phyloP scores from a whole-genome alignment of 192 early-diverging fungal species.

The Gryganskiella cystojenkinii region DNA sequence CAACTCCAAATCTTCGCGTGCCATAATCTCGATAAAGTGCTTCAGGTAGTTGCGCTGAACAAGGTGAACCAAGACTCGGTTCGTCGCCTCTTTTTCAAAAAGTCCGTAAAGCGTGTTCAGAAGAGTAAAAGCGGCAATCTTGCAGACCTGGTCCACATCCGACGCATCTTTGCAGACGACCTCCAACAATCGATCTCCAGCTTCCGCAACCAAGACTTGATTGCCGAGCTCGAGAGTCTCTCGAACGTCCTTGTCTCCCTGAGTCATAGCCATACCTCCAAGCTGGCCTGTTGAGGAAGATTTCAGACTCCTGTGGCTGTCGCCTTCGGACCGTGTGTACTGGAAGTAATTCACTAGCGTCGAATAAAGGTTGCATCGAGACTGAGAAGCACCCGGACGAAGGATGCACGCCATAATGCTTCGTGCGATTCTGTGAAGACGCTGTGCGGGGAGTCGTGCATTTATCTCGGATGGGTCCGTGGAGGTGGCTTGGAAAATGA shows the following conservation, averaged over 20 bases:
- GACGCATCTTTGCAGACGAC: constrained; percentile 83
- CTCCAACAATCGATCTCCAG: constrained; percentile 81
- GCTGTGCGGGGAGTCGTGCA: constrained; percentile 62
- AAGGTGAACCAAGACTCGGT: constrained; percentile 58
- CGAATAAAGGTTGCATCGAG: constrained; percentile 84
- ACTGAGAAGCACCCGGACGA: constrained; percentile 63
- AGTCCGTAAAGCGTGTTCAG: constrained; percentile 75
- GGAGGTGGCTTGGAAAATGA: constrained; percentile 59
- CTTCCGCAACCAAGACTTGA: constrained; percentile 57
- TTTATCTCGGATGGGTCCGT: constrained; percentile 61
- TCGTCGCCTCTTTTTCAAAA: constrained; percentile 54
- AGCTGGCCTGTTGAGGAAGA: neutral
- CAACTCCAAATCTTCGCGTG: constrained; percentile 70
- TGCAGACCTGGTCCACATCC: constrained; percentile 83
- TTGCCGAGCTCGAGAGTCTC: constrained; percentile 55
- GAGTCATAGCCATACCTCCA: neutral
- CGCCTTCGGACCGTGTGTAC: constrained; percentile 58
- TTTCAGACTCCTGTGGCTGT: constrained; percentile 15
- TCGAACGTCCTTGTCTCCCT: constrained; percentile 11
- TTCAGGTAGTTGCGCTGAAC: constrained; percentile 65
- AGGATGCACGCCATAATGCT: constrained; percentile 71
- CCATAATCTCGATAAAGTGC: constrained; percentile 67
- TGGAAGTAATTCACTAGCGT: constrained; percentile 79
- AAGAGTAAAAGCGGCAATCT: constrained; percentile 84
- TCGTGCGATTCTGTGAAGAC: constrained; percentile 61